Evolutionary conservation across 768 basidiomycete species (phyloP).

Genomic region (Cyclocybe aegerita): DNA sequence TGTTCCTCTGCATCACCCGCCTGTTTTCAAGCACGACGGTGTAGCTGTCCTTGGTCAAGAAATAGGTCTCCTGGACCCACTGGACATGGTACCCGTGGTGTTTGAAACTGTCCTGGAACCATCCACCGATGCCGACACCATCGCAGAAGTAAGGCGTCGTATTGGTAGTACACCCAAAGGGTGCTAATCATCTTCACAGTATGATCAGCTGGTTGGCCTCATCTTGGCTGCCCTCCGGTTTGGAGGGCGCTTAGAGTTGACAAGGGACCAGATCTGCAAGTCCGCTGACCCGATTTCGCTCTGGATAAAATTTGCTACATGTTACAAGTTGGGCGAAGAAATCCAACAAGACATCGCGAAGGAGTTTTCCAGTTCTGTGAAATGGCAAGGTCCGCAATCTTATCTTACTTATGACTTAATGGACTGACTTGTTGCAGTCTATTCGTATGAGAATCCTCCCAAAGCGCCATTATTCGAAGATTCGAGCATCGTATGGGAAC

Average conservation of each 20-base stretch:
- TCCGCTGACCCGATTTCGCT: conserved; percentile 36
- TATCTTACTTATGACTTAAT: background rate
- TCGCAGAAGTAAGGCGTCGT: conserved; percentile 12
- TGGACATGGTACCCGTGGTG: conserved; percentile 50
- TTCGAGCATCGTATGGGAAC: conserved; percentile 57
- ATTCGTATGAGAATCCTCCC: conserved; percentile 52
- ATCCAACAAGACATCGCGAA: conserved; percentile 41
- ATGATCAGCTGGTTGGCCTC: conserved; percentile 22
- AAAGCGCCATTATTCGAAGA: conserved; percentile 41
- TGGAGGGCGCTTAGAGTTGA: conserved; percentile 26
- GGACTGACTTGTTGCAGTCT: conserved; percentile 23
- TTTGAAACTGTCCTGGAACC: conserved; percentile 24
- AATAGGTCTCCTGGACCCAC: conserved; percentile 52
- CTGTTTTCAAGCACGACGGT: conserved; percentile 42
- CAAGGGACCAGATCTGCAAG: conserved; percentile 18
- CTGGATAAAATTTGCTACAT: conserved; percentile 42
- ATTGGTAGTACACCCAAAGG: background rate
- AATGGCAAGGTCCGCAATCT: conserved; percentile 47
- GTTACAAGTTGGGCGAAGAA: conserved; percentile 31
- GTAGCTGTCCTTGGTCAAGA: conserved; percentile 28
- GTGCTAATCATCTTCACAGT: conserved; percentile 21
- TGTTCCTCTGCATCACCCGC: conserved; percentile 43
- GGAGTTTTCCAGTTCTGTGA: conserved; percentile 49
- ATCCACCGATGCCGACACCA: background rate
- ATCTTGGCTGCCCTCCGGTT: conserved; percentile 24